Conservation (phyloP, 139 green algal genomes). For the Bryopsis sp. region DNA sequence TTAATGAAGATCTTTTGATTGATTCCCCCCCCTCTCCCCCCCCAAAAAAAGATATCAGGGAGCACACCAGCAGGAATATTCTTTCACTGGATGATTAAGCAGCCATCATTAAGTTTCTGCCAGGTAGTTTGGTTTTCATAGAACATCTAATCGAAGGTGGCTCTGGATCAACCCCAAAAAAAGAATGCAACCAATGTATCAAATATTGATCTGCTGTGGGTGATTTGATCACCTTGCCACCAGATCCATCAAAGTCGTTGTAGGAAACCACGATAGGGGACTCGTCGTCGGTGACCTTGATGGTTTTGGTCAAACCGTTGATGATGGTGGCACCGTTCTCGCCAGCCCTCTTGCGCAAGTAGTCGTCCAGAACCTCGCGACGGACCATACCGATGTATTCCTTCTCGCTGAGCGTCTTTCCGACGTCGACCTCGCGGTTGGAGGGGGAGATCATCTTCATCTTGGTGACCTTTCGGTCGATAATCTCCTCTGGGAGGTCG, state of each 20-base stretch:
- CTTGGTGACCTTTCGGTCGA: conserved; percentile 95
- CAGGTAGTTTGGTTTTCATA: neutral
- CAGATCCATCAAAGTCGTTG: conserved; percentile 78
- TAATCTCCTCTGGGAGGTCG: conserved; percentile 88
- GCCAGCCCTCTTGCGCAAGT: conserved; percentile 84
- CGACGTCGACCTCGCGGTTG: conserved; percentile 97
- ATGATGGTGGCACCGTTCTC: conserved; percentile 78
- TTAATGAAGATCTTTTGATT: too few relatives aligned
- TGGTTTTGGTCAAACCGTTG: conserved; percentile 92
- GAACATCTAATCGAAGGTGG: neutral
- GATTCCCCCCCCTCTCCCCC: too few relatives aligned
- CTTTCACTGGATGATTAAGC: too few relatives aligned
- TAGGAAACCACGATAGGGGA: conserved; percentile 86
- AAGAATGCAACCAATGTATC: too few relatives aligned
- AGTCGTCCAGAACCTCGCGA: conserved; percentile 92
- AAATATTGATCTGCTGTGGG: conserved; percentile 16
- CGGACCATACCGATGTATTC: conserved; percentile 99
- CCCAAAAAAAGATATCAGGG: too few relatives aligned
- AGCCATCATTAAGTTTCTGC: neutral
- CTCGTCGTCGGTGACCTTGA: conserved; percentile 57
- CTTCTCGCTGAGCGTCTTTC: conserved; percentile 90
- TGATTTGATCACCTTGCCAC: conserved; percentile 62
- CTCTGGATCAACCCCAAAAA: too few relatives aligned
- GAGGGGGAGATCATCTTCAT: conserved; percentile 99
- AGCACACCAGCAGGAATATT: too few relatives aligned